Evolutionary conservation across 2,329 filamentous ascomycete species (phyloP), one percentile per base, ranked within the genome.

Genomic region (Fusarium austroafricanum): DNA sequence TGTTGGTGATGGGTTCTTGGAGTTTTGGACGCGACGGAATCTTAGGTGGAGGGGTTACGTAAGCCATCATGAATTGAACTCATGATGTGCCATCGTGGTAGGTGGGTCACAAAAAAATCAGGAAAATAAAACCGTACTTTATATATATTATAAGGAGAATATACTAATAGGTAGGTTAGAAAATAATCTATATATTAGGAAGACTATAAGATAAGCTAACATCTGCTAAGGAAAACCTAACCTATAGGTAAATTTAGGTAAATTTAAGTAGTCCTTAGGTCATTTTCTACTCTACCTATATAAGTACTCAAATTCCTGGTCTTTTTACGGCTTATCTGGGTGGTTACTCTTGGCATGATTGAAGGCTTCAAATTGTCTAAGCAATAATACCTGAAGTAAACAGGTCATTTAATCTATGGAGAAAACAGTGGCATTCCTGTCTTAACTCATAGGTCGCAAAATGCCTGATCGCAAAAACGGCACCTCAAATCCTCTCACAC

Each of bases 381-480:
- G 4, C 4, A 38, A 3, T 11, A 7, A 12, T 5, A 8, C 10
- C 11, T 10, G 10, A 6, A 7, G 38, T 10, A 7, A 1, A 1
- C 2, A 1, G 6, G 2, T 10, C n/a, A 10, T 12, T 5, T 11
- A 28, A 2, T 7, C 1, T 10, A 6, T 17, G 2, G 3, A 2
- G 2, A 6, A 10, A 26, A 26, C 6, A 10, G 6, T 26, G 9
- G 26, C 6, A 3, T 6, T 4, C 15, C 1, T 39, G 21, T 20
- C 12, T 20, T 3, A 15, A 2, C 11, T 12, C 3, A 9, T 26
- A 37, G 54, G 40, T 18, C 20, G n/a, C 21, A 77, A 46, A 3
- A 77, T 14, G 0, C 71, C 76, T 2, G 76, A 75, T 37, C 76
- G 59, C 21, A 80, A 45, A 43, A 77, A 79, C 0, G 78, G 77